Percentiles rank a stretch among this genome's conserved stretches.
These are phyloP conservation scores for Helotiales sp. DNA, from an alignment of 2,329 filamentous ascomycete species.

Conservation along the genomic window DNA sequence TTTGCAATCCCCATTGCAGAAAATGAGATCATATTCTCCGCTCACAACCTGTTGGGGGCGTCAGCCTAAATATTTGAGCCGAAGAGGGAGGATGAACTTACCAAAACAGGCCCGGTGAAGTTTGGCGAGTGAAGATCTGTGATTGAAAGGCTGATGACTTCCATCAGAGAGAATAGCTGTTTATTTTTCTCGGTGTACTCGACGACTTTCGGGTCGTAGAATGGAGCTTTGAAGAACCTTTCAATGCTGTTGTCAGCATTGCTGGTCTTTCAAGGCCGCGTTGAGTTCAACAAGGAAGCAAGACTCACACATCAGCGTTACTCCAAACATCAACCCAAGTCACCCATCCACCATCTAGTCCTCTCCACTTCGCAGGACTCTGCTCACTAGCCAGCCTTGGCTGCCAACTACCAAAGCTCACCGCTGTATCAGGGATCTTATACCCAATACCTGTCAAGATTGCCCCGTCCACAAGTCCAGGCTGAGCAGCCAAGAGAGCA, in stretches of 20 bases:
- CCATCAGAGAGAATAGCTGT: slow-evolving; percentile 12
- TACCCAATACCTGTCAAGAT: slow-evolving; percentile 34
- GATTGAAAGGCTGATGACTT: slow-evolving; percentile 8
- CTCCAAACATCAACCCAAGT: slow-evolving; percentile 33
- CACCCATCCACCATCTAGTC: slow-evolving; percentile 25
- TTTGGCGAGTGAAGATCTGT: slow-evolving; percentile 4
- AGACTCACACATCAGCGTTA: slow-evolving; percentile 24
- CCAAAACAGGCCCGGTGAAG: slow-evolving; percentile 3
- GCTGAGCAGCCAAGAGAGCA: slow-evolving; percentile 50
- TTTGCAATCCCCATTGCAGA: slow-evolving; percentile 11
- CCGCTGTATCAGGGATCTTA: slow-evolving; percentile 3
- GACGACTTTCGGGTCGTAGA: slow-evolving; percentile 7
- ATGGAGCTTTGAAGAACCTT: slow-evolving; percentile 15
- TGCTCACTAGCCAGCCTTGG: slow-evolving; percentile 2
- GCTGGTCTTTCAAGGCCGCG: not conserved
- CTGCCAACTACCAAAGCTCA: slow-evolving; percentile 5
- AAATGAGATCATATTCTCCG: slow-evolving; percentile 13
- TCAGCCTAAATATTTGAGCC: not conserved
- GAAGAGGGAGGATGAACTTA: not conserved
- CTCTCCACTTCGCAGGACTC: slow-evolving; percentile 5
- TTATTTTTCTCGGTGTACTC: slow-evolving; percentile 8
- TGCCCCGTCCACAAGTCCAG: slow-evolving; percentile 50
- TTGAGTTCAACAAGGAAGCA: not conserved
- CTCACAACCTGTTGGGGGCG: not conserved
- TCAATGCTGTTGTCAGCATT: not conserved